A percentile compares a stretch with the other conserved stretches of the same genome.
These are phyloP conservation scores for Vararia minispora DNA, from an alignment of 768 basidiomycete genomes.

Conservation along the genomic window DNA sequence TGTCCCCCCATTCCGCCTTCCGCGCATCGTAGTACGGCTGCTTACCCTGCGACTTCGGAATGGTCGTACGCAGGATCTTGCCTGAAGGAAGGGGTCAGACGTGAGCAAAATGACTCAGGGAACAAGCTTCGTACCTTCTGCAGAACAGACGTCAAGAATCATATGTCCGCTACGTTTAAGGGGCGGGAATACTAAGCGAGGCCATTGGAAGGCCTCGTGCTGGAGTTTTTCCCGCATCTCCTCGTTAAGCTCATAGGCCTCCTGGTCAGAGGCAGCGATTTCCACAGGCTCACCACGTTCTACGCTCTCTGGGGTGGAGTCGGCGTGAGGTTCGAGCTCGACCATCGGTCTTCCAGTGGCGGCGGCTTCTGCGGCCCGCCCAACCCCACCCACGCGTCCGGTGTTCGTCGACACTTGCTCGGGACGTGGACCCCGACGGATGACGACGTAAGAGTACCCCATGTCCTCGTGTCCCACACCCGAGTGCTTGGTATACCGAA, in stretches of 20 bases:
- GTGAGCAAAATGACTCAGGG: not conserved
- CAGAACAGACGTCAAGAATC: conserved; percentile 79
- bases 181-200: conserved; percentile 86
- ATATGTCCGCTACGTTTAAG: conserved; percentile 87
- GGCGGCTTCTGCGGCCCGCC: conserved; percentile 15
- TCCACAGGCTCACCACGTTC: not conserved
- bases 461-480: conserved; percentile 77
- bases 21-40: conserved; percentile 92
- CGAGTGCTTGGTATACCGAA: conserved; percentile 82
- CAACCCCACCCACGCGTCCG: conserved; percentile 37
- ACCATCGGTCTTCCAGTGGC: conserved; percentile 2
- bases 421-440: conserved; percentile 72
- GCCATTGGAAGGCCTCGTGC: conserved; percentile 78
- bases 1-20: conserved; percentile 89
- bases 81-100: conserved; percentile 33
- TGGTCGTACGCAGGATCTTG: conserved; percentile 82
- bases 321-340: too few species aligned
- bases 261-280: conserved; percentile 1
- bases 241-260: conserved; percentile 11
- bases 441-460: conserved; percentile 83
- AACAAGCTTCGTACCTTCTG: conserved; percentile 45
- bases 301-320: conserved; percentile 1
- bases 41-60: conserved; percentile 92
- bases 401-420: conserved; percentile 3
- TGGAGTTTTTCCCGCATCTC: conserved; percentile 47